Percentiles rank a stretch among this genome's conserved stretches.
phyloP scores from a whole-genome alignment of 2,329 filamentous ascomycete species.

The Fonsecaea multimorphosa region DNA sequence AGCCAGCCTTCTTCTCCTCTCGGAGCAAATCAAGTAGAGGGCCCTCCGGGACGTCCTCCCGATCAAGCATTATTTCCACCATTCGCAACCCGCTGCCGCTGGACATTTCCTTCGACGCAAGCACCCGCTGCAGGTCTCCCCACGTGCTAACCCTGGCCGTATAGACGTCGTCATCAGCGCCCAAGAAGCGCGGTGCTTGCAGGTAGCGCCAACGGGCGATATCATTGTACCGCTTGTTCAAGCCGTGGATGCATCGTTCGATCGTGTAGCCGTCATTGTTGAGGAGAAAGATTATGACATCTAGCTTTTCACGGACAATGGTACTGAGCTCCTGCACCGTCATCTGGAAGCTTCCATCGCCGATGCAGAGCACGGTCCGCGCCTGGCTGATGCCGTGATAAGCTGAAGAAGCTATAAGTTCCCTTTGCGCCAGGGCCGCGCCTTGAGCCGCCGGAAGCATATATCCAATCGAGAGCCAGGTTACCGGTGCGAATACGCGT shows the following conservation, averaged over 20 bases:
- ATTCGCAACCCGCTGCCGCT: slow-evolving; percentile 48
- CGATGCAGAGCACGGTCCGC: slow-evolving; percentile 65
- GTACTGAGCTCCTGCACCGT: slow-evolving; percentile 70
- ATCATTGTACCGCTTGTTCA: slow-evolving; percentile 80
- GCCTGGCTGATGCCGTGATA: slow-evolving; percentile 42
- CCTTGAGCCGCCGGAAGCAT: slow-evolving; percentile 65
- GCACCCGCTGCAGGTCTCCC: slow-evolving; percentile 53
- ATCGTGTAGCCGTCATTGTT: slow-evolving; percentile 91
- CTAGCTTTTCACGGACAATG: slow-evolving; percentile 61
- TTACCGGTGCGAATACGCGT: slow-evolving; percentile 57
- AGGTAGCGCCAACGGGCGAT: slow-evolving; percentile 75
- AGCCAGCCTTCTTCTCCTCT: slow-evolving; percentile 37
- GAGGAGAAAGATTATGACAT: slow-evolving; percentile 73
- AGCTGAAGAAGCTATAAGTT: slow-evolving; percentile 44
- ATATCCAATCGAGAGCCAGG: slow-evolving; percentile 66
- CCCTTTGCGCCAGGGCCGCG: slow-evolving; percentile 60
- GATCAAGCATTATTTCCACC: slow-evolving; percentile 50
- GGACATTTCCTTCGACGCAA: slow-evolving; percentile 46
- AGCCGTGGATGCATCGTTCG: slow-evolving; percentile 85
- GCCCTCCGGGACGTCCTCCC: slow-evolving; percentile 44
- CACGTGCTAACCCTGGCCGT: slow-evolving; percentile 53
- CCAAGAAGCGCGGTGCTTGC: slow-evolving; percentile 62
- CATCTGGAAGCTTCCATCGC: slow-evolving; percentile 69
- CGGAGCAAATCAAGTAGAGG: slow-evolving; percentile 42
- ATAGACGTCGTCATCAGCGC: slow-evolving; percentile 55